Evolutionary conservation across 1,284 basidiomycete genomes (phyloP).

Genomic region (Vanrija humicola): DNA sequence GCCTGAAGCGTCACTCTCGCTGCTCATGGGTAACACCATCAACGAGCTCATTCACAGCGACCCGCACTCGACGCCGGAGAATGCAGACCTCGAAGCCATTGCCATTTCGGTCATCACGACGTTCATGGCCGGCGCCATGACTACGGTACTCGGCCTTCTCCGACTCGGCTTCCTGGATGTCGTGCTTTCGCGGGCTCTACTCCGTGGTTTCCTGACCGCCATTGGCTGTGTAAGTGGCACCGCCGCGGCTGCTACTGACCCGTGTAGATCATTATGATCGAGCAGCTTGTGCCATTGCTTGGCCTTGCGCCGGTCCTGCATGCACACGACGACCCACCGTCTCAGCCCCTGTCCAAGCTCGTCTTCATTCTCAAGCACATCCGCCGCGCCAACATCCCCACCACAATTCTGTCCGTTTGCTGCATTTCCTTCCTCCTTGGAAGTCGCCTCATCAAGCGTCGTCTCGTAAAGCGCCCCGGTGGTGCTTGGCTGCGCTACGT

Average conservation of each 20-base stretch:
- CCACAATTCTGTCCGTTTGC: constrained; percentile 67
- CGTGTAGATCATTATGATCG: constrained; percentile 54
- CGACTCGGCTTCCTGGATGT: constrained; percentile 92
- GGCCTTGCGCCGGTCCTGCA: constrained; percentile 56
- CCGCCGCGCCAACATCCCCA: constrained; percentile 60
- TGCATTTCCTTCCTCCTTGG: constrained; percentile 63
- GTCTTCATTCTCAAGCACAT: constrained; percentile 68
- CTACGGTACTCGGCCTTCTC: constrained; percentile 79
- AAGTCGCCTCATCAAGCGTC: constrained; percentile 53
- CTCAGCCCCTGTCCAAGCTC: constrained; percentile 64
- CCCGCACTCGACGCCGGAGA: constrained; percentile 55
- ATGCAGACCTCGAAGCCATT: constrained; percentile 55
- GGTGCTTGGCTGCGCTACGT: constrained; percentile 68
- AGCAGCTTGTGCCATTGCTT: constrained; percentile 61
- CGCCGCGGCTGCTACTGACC: neutral
- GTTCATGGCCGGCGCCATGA: constrained; percentile 81
- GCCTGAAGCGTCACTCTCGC: constrained; percentile 80
- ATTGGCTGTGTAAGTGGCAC: constrained; percentile 39
- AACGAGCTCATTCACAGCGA: constrained; percentile 63
- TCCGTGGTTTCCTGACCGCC: constrained; percentile 70
- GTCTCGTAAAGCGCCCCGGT: constrained; percentile 43
- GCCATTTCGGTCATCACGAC: constrained; percentile 66
- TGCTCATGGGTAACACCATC: constrained; percentile 84
- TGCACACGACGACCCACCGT: constrained; percentile 51
- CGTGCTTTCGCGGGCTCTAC: constrained; percentile 75